Evolutionary conservation across 495 filamentous ascomycete genomes (phyloP), one percentile per base, ranked within the genome.

Genomic region (Trichoderma virens): DNA sequence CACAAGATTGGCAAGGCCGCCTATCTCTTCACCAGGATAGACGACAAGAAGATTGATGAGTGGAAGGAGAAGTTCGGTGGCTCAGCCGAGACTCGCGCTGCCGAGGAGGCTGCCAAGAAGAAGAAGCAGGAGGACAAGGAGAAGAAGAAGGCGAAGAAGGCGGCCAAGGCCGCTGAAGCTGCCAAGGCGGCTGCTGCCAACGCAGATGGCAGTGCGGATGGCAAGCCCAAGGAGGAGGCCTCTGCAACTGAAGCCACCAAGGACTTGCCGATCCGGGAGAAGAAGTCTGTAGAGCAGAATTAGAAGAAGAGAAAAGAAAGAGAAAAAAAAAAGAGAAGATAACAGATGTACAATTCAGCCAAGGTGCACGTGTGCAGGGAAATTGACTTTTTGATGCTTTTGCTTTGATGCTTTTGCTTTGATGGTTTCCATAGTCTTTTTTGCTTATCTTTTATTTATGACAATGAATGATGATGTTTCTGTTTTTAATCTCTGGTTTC

Each of bases 31-130:
- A 82, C 84, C n/a, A 80, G 78, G 60, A 96, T 97, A 66, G 88
- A 93, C 62, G 81, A 88, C 20, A 88, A 88, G 77, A 93, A 91
- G 78, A 88, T 87, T 23, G 81, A 87, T 27, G 86, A 91, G 71
- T 98, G 93, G 93, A 85, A 86, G 62, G 84, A 86, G 41, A 77
- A 79, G 69, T 98, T 89, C 71, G 93, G 93, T 38, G 91, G 91
- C 34, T 87, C 83, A 1, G 84, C 90, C 70, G 87, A 84, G 2
- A 68, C 68, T 3, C 69, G 74, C 38, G 67, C 71, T 14, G 79
- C 74, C 14, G 82, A 90, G 72, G 89, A 88, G 63, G 82, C 82
- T 25, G 84, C 83, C n/a, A 85, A 85, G 76, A 88, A 88, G 72
- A 76, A 78, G 61, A 82, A 79, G 71, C 74, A 75, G 64, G 78